These are phyloP conservation scores for Ustilago hordei DNA, from an alignment of 1,284 basidiomycete species.

Conservation along the genomic window DNA sequence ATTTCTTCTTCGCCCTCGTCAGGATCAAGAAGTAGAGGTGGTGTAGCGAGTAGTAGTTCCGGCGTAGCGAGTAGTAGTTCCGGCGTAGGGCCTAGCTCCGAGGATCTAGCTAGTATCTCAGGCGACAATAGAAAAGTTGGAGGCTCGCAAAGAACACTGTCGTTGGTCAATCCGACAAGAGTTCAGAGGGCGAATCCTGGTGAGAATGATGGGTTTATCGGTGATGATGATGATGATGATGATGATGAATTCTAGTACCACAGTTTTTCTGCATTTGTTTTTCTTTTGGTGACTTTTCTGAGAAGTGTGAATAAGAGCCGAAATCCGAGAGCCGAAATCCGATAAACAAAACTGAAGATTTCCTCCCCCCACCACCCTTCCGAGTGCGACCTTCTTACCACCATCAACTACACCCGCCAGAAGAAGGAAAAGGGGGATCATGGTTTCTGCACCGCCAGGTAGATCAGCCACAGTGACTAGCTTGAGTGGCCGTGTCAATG, in stretches of 20 bases:
- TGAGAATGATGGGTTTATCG: constrained; percentile 39
- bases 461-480: constrained; percentile 46
- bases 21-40: not conserved
- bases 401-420: constrained; percentile 7
- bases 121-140: not conserved
- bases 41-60: constrained; percentile 23
- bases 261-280: constrained; percentile 4
- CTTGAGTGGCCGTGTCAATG: constrained; percentile 47
- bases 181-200: constrained; percentile 33
- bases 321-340: not conserved
- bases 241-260: constrained; percentile 6
- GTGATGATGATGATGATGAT: constrained; percentile 18
- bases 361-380: not conserved
- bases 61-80: constrained; percentile 23
- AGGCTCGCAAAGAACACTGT: constrained; percentile 15
- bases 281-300: no score
- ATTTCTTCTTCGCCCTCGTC: constrained; percentile 9
- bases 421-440: not conserved
- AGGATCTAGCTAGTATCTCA: constrained; percentile 6
- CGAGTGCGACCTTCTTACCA: not conserved
- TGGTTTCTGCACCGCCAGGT: constrained; percentile 40
- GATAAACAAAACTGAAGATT: not conserved
- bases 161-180: constrained; percentile 42
- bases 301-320: not conserved
- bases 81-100: constrained; percentile 19